These are phyloP conservation scores for Nannochloropsis oceanica DNA, from an alignment of 108 stramenopile genomes.

Conservation along the genomic window DNA sequence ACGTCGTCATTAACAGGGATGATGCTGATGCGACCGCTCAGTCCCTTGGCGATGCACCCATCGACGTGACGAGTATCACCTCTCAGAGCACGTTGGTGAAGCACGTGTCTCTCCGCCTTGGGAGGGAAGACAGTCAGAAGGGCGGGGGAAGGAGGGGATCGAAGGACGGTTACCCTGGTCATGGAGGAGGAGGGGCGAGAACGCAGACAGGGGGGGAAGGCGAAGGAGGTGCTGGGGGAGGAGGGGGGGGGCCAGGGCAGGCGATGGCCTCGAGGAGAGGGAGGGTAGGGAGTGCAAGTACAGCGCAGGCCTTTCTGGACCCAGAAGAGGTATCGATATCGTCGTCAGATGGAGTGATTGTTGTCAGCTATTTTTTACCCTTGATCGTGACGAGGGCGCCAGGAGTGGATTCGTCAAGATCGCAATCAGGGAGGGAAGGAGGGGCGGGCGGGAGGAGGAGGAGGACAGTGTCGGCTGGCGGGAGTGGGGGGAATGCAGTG, in stretches of 20 bases:
- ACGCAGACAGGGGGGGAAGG: too few species aligned
- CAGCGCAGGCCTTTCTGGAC: neutral
- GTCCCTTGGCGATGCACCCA: neutral
- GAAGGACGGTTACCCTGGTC: neutral
- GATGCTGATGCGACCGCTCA: neutral
- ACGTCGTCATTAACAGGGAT: neutral
- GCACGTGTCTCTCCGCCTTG: neutral
- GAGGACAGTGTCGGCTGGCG: too few species aligned
- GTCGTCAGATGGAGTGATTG: slow-evolving; percentile 26
- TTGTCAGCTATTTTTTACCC: slow-evolving; percentile 35
- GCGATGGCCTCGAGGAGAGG: neutral
- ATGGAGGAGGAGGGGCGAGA: too few species aligned
- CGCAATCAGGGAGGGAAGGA: too few species aligned
- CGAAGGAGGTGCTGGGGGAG: neutral
- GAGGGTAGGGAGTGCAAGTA: neutral
- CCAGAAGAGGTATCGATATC: slow-evolving; percentile 7
- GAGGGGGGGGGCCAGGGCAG: neutral
- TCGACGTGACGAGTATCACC: neutral
- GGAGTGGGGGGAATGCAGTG: too few species aligned
- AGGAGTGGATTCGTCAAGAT: neutral
- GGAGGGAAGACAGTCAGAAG: neutral
- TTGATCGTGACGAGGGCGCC: slow-evolving; percentile 8
- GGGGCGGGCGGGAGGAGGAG: too few species aligned
- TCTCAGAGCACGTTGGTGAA: neutral
- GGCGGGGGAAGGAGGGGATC: neutral